These are phyloP conservation scores for Pontederia paniculata DNA, from an alignment of 176 grass and related monocot genomes.

Conservation along the genomic window DNA sequence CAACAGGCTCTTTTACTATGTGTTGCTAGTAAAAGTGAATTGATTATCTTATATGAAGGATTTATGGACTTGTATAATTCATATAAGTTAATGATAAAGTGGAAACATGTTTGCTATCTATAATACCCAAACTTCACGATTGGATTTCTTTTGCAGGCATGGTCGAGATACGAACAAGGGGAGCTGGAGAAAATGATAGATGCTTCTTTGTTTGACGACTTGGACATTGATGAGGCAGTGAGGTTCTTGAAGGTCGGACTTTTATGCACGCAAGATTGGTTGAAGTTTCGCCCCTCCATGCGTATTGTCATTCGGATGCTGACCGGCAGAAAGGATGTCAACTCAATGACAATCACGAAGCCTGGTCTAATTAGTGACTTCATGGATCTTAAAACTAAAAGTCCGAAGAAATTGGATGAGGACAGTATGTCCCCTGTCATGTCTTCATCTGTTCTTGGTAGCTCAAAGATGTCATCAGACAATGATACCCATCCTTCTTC, in stretches of 20 bases:
- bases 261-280: conserved; percentile 52
- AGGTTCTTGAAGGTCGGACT: conserved; percentile 66
- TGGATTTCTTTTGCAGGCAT: conserved; percentile 76
- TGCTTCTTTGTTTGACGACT: conserved; percentile 35
- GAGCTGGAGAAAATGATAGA: conserved; percentile 46
- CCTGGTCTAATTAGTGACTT: conserved; percentile 67
- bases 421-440: conserved; percentile 19
- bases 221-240: conserved; percentile 52
- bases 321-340: conserved; percentile 37
- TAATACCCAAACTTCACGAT: conserved; percentile 54
- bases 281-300: conserved; percentile 50
- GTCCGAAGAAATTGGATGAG: conserved; percentile 11
- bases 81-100: neutral
- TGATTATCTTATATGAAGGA: neutral
- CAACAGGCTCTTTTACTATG: no score
- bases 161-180: conserved; percentile 41
- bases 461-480: conserved; percentile 27
- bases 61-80: neutral
- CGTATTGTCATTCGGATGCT: conserved; percentile 37
- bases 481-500: conserved; percentile 26
- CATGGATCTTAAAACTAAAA: conserved; percentile 41
- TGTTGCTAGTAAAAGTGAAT: no score
- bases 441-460: conserved; percentile 38
- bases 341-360: conserved; percentile 39
- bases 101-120: conserved; percentile 2